Base-by-base conservation (phyloP, 371 early-diverging fungal species). In the Rhizopus arrhizus region DNA sequence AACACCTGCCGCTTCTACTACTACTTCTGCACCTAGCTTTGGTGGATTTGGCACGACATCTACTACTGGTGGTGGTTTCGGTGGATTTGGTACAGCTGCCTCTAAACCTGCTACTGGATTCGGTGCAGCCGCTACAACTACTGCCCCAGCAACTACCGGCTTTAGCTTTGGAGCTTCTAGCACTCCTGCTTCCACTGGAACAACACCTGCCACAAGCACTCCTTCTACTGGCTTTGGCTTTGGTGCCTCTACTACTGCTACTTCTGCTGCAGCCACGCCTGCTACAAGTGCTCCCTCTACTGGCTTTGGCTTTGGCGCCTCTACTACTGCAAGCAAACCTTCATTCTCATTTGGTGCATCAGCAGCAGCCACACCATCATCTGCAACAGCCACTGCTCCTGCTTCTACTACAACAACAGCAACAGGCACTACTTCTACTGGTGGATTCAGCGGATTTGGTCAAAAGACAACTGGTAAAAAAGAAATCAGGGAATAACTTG, bases 141-240 rank as follows among this genome's bases (percentile, higher is more conserved):
- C 61, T n/a, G 12, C 68, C 22, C 22, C 22, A 22, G 22, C 22
- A 22, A 15, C 63, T 3, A 10, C 59, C 13, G 35, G 45, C 62
- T 32, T 41, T 63, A 22, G 69, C 65, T 43, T 32, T 54, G 47
- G 45, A 53, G 55, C 51, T 32, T 58, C 55, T 47, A 58, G 57
- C 33, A 29, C 51, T 9, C 13, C 62, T 35, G 6, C 62, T 42
- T n/a, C 58, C 10, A 32, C 59, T 15, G 13, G 48, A 10, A 16
- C 50, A 11, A 15, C 68, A 13, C 9, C 48, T 11, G 22, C 63
- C 31, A n/a, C 66, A 12, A 16, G 54, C 28, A 35, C 66, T 29
- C 29, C 66, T 5, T 49, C 64, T 29, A 58, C 61, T 11, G 68
- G 71, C 22, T 70, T 72, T 53, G 70, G 73, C 31, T 67, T 72